phyloP scores from a whole-genome alignment of 345 rosid genomes.

The Hypericum androsaemum region DNA sequence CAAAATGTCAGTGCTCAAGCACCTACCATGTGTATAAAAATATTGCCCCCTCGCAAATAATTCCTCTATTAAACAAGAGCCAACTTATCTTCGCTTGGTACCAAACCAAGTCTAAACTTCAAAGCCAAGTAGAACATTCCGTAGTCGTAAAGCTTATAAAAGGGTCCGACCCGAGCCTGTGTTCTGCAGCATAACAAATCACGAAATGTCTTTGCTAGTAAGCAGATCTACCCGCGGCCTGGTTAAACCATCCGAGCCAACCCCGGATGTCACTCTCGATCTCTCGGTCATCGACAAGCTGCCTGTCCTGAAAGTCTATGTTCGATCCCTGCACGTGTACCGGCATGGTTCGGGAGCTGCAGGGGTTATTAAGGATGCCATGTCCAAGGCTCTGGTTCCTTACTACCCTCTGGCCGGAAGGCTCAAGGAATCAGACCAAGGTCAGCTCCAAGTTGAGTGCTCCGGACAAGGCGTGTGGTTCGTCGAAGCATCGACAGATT shows the following conservation, averaged over 20 bases:
- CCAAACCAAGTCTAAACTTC: slow-evolving; percentile 15
- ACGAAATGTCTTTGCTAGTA: slow-evolving; percentile 14
- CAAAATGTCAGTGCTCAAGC: too few species aligned
- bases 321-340: slow-evolving; percentile 42
- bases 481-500: slow-evolving; percentile 34
- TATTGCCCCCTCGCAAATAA: too few species aligned
- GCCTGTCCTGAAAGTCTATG: slow-evolving; percentile 43
- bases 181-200: neutral
- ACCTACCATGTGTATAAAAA: too few species aligned
- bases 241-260: slow-evolving; percentile 26
- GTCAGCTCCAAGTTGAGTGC: slow-evolving; percentile 39
- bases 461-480: slow-evolving; percentile 34
- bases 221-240: slow-evolving; percentile 25
- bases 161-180: neutral
- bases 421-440: slow-evolving; percentile 22
- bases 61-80: too few species aligned
- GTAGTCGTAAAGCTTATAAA: neutral
- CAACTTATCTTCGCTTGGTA: too few species aligned
- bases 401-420: slow-evolving; percentile 53
- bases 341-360: slow-evolving; percentile 33
- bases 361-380: slow-evolving; percentile 30
- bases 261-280: slow-evolving; percentile 28
- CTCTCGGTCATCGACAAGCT: slow-evolving; percentile 41
- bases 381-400: slow-evolving; percentile 46
- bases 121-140: slow-evolving; percentile 13